Evolutionary conservation across 345 rosid genomes (phyloP), one percentile per base, ranked within the genome.

Genomic region (Eutrema japonicum): DNA sequence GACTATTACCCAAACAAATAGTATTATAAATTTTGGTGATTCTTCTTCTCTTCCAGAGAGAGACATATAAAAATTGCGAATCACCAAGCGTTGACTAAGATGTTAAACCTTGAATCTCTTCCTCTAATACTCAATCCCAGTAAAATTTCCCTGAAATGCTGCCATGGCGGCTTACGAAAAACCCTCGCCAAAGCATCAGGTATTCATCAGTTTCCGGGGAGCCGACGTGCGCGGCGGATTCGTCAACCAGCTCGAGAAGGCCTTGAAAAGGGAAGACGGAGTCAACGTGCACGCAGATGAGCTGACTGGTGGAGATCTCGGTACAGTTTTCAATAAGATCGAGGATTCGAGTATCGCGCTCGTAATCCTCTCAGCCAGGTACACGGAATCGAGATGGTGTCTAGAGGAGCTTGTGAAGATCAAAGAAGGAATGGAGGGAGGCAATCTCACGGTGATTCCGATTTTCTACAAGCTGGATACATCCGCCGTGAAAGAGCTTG

Each of bases 141-240:
- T 18, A 18, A 18, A 18, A 18, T 18, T 18, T 18, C 22, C 22
- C 48, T 13, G 7, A 45, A 45, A 45, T n/a, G 49, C 49, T 7
- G 5, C 49, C 16, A 46, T 46, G 50, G 53, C 22, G 22, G 10
- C 68, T 32, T 9, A 14, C 56, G 3, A 3, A 7, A 46, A 48
- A 35, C 29, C 9, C 14, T 27, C 41, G 41, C 32, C 42, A 11
- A 8, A 4, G 11, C 53, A 47, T 51, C n/a, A 33, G 7, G 73
- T 75, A 12, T 67, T 67, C 53, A 27, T 75, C 11, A 75, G 50
- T 27, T 75, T 61, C 62, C 16, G 53, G 18, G 52, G 74, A 6
- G 29, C 8, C 6, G 74, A 68, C 54, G 7, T 30, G 10, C 52
- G 32, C 11, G 33, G 52, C 2, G 29, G 62, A 4, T 67, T 75